A percentile compares a stretch with the other conserved stretches of the same genome.
Conservation (phyloP, 2,329 filamentous ascomycete species). For the Drechslerella dactyloides region DNA sequence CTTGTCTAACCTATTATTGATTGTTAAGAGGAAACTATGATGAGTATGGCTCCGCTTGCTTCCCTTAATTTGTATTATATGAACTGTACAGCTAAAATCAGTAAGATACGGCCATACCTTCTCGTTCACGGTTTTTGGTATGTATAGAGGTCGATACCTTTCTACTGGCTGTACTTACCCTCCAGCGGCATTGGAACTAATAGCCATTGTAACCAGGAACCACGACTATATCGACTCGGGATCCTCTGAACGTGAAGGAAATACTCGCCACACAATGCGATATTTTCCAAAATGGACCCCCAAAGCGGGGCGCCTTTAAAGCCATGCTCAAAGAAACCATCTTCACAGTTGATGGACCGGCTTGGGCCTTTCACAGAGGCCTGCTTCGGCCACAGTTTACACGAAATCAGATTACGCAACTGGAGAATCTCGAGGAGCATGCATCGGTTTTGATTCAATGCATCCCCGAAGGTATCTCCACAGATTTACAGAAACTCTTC, state of each 20-base stretch:
- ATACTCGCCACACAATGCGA: background rate
- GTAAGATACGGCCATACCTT: background rate
- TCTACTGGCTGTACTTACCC: background rate
- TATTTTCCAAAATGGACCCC: background rate
- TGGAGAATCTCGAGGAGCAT: background rate
- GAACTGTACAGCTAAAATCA: background rate
- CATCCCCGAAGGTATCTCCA: background rate
- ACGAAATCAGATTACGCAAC: background rate
- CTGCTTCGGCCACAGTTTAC: background rate
- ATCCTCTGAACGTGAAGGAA: background rate
- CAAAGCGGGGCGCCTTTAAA: background rate
- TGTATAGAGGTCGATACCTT: background rate
- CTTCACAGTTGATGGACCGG: background rate
- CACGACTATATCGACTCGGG: background rate
- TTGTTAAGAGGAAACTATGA: background rate
- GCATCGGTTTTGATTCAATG: background rate
- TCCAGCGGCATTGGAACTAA: background rate
- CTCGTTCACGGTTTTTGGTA: background rate
- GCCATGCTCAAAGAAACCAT: background rate
- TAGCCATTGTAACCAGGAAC: background rate
- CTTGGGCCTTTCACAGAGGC: background rate
- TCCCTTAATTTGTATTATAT: background rate
- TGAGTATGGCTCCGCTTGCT: background rate
- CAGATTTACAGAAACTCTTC: background rate
- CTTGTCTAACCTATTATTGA: background rate